Evolutionary conservation across 176 grass and related monocot species (phyloP).

Genomic region (Bothriochloa decipiens): DNA sequence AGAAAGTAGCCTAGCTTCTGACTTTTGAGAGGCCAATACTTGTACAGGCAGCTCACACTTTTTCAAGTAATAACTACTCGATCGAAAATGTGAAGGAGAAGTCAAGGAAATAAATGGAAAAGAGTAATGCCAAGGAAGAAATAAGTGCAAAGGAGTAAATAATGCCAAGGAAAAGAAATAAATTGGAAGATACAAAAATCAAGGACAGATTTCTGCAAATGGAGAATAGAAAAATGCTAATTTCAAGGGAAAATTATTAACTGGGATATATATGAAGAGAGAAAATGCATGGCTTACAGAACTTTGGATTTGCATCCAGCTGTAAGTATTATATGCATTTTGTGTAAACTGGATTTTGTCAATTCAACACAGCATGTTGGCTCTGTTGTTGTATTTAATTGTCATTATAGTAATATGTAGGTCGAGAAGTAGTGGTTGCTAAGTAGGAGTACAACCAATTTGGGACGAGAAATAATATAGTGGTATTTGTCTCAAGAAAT

Average conservation of each 20-base stretch:
- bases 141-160: conserved; percentile 14
- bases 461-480: background rate
- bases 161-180: conserved; percentile 17
- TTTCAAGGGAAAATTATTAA: background rate
- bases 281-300: background rate
- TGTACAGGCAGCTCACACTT: conserved; percentile 34
- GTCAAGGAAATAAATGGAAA: conserved; percentile 56
- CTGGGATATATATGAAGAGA: background rate
- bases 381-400: background rate
- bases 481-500: conserved; percentile 9
- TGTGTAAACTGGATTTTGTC: background rate
- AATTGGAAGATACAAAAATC: conserved; percentile 20
- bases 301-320: background rate
- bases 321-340: background rate
- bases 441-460: background rate
- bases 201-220: conserved; percentile 31
- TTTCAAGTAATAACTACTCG: conserved; percentile 48
- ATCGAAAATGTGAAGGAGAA: conserved; percentile 35
- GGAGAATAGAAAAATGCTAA: conserved; percentile 12
- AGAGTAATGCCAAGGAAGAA: conserved; percentile 21
- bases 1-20: conserved; percentile 47
- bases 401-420: background rate
- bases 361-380: background rate
- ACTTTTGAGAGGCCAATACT: conserved; percentile 40
- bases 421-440: conserved; percentile 1